Base-by-base conservation (phyloP, 306 rosid species). In the Pterocarpus macrocarpus region DNA sequence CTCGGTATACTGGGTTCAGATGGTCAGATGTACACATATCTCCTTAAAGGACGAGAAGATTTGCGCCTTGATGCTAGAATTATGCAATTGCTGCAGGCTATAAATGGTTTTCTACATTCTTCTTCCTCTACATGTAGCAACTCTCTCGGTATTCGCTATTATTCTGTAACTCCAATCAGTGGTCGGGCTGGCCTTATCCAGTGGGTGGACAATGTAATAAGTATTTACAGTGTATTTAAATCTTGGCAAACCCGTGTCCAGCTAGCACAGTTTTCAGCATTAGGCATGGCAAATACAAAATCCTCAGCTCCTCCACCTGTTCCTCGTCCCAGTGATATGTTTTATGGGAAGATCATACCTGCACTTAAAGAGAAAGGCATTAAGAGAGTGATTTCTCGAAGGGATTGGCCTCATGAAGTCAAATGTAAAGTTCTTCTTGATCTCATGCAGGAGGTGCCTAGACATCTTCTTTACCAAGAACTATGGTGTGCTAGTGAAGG, bases 401-500 rank as follows among this genome's bases (percentile, higher is more conserved):
- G 98, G 85, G 98, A 94, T 82, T 94, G 98, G 98, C 98, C 98
- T 72, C 97, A 90, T 75, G 98, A 94, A 85, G 98, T 94, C 80
- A 94, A 94, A 85, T 87, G 91, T 73, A 94, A 92, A 86, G 98
- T 94, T 85, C 92, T 92, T 77, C 82, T 92, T 76, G 98, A 94
- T 85, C 97, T 94, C 82, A 94, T 94, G 92, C 87, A 92, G 88
- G 98, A 94, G 81, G 93, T 91, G 80, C 98, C 98, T 8, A 85
- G 86, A 80, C 87, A 92, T 77, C 98, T 94, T 89, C 97, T 94
- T 80, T 86, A 91, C 89, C 97, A 92, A 82, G 97, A 92, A 80
- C 87, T 94, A 32, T 92, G 98, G 98, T 94, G 98, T 86, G 94
- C 98, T 78, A 94, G 98, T 82, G 98, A 91, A 90, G 98, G 98